A percentile compares a stretch with the other conserved stretches of the same genome.
phyloP scores from a whole-genome alignment of 2,329 filamentous ascomycete genomes.

The Raffaelea arxii region DNA sequence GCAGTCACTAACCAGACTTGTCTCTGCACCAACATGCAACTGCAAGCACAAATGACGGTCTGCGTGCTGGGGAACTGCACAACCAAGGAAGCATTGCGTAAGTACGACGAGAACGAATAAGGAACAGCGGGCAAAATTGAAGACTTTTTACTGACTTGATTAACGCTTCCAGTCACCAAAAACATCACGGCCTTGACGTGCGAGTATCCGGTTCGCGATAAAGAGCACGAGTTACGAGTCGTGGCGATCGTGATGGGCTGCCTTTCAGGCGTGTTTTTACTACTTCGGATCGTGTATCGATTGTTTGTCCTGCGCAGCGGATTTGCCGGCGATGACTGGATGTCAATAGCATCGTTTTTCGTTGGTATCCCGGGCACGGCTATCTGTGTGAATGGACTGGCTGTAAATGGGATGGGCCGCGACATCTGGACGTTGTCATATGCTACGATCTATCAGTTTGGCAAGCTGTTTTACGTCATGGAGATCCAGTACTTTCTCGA shows the following conservation, averaged over 20 bases:
- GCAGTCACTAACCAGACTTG: constrained; percentile 3
- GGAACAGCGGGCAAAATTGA: constrained; percentile 6
- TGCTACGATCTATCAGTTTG: constrained; percentile 31
- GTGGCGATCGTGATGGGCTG: constrained; percentile 21
- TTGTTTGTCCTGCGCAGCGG: constrained; percentile 21
- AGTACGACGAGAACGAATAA: not conserved
- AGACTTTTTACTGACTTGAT: not conserved
- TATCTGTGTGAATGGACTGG: constrained; percentile 22
- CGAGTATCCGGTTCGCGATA: constrained; percentile 16
- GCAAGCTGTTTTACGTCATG: constrained; percentile 31
- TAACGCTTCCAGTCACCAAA: constrained; percentile 10
- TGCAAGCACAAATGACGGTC: not conserved
- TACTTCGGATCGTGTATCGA: constrained; percentile 26
- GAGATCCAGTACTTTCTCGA: constrained; percentile 34
- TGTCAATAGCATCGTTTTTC: constrained; percentile 18
- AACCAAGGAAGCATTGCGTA: constrained; percentile 4
- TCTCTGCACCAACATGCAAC: constrained; percentile 2
- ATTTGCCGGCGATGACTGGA: constrained; percentile 27
- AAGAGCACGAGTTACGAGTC: constrained; percentile 22
- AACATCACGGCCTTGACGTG: constrained; percentile 18
- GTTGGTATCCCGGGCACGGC: constrained; percentile 19
- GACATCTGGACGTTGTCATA: constrained; percentile 40
- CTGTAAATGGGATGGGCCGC: constrained; percentile 33
- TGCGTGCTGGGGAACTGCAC: constrained; percentile 8
- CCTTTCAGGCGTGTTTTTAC: constrained; percentile 25